phyloP scores from a whole-genome alignment of 2,329 filamentous ascomycete genomes.

The Phaeophleospora eucalypticola region DNA sequence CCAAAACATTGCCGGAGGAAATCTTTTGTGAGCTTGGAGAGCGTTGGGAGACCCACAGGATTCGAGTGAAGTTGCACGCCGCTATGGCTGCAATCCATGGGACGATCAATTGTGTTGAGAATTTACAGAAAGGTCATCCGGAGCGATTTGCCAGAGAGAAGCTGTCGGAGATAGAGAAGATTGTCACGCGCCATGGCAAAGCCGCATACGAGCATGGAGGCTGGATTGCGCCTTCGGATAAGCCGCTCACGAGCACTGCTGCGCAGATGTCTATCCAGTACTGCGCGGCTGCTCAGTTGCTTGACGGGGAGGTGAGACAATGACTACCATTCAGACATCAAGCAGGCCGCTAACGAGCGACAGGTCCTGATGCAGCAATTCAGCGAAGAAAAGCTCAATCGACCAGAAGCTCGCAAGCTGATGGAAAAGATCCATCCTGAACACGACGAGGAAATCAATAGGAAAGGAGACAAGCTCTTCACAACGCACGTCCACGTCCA shows the following conservation, averaged over 20 bases:
- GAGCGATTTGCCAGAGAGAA: neutral
- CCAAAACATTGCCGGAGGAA: slow-evolving; percentile 28
- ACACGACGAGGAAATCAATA: slow-evolving; percentile 6
- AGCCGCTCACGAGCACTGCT: slow-evolving; percentile 8
- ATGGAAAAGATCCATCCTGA: slow-evolving; percentile 6
- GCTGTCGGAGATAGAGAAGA: neutral
- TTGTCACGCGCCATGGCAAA: slow-evolving; percentile 4
- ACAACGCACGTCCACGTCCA: slow-evolving; percentile 2
- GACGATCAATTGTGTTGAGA: slow-evolving; percentile 34
- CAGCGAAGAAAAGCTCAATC: slow-evolving; percentile 6
- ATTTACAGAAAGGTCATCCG: slow-evolving; percentile 32
- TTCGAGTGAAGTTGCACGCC: slow-evolving; percentile 39
- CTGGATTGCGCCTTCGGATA: slow-evolving; percentile 3
- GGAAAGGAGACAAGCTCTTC: slow-evolving; percentile 4
- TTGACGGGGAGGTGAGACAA: slow-evolving; percentile 7
- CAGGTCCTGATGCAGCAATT: slow-evolving; percentile 10
- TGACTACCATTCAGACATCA: too few relatives aligned
- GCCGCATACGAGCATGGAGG: slow-evolving; percentile 9
- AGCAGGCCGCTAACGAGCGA: too few relatives aligned
- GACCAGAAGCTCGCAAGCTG: slow-evolving; percentile 4
- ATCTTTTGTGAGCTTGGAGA: slow-evolving; percentile 34
- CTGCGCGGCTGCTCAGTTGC: slow-evolving; percentile 3
- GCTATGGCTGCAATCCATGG: slow-evolving; percentile 37
- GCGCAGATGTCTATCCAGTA: slow-evolving; percentile 13
- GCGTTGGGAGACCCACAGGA: slow-evolving; percentile 34